Conservation (phyloP, 176 grass and related monocot genomes). For the Carex pumila region DNA sequence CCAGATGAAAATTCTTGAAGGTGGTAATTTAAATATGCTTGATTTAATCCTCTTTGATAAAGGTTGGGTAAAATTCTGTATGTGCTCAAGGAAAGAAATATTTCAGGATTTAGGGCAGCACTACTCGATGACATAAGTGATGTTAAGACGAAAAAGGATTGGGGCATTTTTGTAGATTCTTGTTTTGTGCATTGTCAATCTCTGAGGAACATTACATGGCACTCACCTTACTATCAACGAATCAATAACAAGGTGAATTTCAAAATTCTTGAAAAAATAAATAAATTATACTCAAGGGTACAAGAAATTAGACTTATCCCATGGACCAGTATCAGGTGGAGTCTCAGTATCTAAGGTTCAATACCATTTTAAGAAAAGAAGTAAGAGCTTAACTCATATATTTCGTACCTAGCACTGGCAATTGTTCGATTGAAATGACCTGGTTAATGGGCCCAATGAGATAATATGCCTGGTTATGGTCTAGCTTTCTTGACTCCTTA, state of each 20-base stretch:
- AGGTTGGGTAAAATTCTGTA: constrained; percentile 10
- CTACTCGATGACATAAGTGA: constrained; percentile 47
- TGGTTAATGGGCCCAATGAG: neutral
- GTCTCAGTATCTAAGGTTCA: neutral
- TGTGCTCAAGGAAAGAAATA: neutral
- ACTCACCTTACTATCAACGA: constrained; percentile 51
- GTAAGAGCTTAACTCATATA: neutral
- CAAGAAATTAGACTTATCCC: neutral
- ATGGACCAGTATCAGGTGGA: neutral
- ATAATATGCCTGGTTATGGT: neutral
- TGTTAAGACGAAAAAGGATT: constrained; percentile 46
- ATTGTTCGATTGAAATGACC: neutral
- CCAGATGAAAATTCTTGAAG: constrained; percentile 47
- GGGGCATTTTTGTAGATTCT: constrained; percentile 74
- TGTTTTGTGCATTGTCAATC: constrained; percentile 78
- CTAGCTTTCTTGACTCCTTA: neutral
- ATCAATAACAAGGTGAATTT: constrained; percentile 59
- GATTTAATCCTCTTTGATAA: neutral
- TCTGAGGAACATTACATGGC: constrained; percentile 46
- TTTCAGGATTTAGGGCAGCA: constrained; percentile 58
- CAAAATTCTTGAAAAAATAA: neutral
- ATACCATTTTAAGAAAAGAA: neutral
- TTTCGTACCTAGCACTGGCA: neutral
- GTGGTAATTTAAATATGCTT: constrained; percentile 16
- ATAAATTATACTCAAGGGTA: neutral